Percentiles rank a stretch among this genome's conserved stretches.
Evolutionary conservation across 805 yeast genomes (phyloP).

Genomic region (Wickerhamomyces hampshirensis): DNA sequence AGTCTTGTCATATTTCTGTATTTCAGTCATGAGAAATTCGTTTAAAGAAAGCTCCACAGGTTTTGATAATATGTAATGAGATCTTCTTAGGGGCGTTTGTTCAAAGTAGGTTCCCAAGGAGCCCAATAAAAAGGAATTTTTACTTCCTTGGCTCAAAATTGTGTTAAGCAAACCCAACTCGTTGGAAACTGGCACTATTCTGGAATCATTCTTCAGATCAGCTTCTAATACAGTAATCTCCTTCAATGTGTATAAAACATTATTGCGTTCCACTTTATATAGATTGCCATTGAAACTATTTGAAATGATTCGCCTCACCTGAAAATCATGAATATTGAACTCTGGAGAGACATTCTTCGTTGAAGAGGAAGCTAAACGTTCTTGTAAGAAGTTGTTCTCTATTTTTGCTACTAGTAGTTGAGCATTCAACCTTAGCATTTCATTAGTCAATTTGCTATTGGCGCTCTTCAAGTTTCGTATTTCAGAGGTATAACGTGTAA

Average conservation of each 20-base stretch:
- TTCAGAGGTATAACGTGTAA: too few species aligned
- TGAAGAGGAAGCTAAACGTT: background rate
- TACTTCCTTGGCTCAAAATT: too few species aligned
- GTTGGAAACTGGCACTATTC: conserved; percentile 1
- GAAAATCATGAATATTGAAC: conserved; percentile 4
- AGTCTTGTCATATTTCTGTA: background rate
- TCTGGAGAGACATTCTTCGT: conserved; percentile 1
- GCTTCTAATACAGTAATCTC: conserved; percentile 4
- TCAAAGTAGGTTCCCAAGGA: conserved; percentile 1
- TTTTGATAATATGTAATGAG: conserved; percentile 4
- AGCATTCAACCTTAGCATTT: conserved; percentile 1
- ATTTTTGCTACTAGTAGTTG: conserved; percentile 1
- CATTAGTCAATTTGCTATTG: background rate
- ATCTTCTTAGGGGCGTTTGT: conserved; percentile 4
- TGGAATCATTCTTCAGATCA: background rate
- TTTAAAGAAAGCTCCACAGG: conserved; percentile 4
- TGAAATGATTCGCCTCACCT: conserved; percentile 1
- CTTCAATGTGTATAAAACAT: conserved; percentile 4
- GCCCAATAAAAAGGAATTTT: too few species aligned
- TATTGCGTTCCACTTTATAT: conserved; percentile 6
- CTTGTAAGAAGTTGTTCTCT: background rate
- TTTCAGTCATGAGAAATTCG: conserved; percentile 1
- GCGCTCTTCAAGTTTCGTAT: too few species aligned
- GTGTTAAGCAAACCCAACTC: too few species aligned
- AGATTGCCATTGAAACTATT: conserved; percentile 3